A percentile compares a stretch with the other conserved stretches of the same genome.
phyloP scores from a whole-genome alignment of 2,329 filamentous ascomycete genomes.

The Mollisiaceae sp. region DNA sequence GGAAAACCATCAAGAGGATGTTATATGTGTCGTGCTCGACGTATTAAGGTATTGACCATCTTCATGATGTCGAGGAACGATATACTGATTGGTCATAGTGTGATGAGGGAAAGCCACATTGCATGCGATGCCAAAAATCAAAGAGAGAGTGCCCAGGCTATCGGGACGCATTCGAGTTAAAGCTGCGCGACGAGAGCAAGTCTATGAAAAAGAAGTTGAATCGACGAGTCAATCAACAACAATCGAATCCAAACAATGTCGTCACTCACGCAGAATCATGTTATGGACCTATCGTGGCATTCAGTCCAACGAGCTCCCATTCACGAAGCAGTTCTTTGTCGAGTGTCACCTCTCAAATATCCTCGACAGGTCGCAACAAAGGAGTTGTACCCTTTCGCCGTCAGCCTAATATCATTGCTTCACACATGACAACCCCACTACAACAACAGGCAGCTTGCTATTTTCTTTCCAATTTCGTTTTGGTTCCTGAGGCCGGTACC shows the following conservation, averaged over 20 bases:
- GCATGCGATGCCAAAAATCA: slow-evolving; percentile 67
- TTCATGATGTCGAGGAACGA: not conserved
- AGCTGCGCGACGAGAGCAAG: slow-evolving; percentile 72
- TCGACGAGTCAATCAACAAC: slow-evolving; percentile 54
- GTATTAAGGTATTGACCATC: slow-evolving; percentile 51
- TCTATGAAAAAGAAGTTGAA: slow-evolving; percentile 66
- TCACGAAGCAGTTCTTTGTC: slow-evolving; percentile 23
- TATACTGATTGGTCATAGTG: slow-evolving; percentile 51
- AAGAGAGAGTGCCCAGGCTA: slow-evolving; percentile 66
- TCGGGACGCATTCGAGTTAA: slow-evolving; percentile 64
- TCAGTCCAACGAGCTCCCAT: not conserved
- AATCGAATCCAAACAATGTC: slow-evolving; percentile 30
- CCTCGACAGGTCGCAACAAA: not conserved
- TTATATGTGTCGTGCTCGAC: slow-evolving; percentile 72
- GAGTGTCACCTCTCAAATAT: slow-evolving; percentile 12
- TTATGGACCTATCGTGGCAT: slow-evolving; percentile 42
- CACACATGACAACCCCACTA: slow-evolving; percentile 51
- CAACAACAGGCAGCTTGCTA: slow-evolving; percentile 62
- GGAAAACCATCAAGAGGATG: slow-evolving; percentile 70
- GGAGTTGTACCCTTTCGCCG: slow-evolving; percentile 44
- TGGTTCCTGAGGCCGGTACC: slow-evolving; percentile 56
- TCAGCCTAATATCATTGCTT: slow-evolving; percentile 37
- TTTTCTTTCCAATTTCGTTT: slow-evolving; percentile 65
- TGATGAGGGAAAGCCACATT: slow-evolving; percentile 68
- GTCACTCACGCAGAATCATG: not conserved